Conservation (phyloP, 257 asterid genomes). For the Datura wrightii region DNA sequence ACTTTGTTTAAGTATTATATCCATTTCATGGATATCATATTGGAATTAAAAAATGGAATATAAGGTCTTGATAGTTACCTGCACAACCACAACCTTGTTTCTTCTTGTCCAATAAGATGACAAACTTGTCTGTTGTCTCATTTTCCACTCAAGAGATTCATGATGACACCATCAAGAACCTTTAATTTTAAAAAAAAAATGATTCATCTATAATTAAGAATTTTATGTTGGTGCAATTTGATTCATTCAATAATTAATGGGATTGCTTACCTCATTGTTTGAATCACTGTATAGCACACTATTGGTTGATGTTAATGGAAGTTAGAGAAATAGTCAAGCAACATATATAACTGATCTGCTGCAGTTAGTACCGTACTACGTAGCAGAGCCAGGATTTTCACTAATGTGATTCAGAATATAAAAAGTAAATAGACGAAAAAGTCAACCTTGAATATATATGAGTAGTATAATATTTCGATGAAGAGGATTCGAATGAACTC, state of each 20-base stretch:
- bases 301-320: conserved; percentile 15
- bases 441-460: not conserved
- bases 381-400: too few species aligned
- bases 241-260: conserved; percentile 36
- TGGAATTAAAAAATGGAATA: conserved; percentile 34
- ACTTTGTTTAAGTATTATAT: conserved; percentile 34
- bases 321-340: not conserved
- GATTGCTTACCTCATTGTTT: conserved; percentile 37
- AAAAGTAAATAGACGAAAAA: not conserved
- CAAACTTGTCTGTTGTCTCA: conserved; percentile 46
- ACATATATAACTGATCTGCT: not conserved
- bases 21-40: conserved; percentile 51
- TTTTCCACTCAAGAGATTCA: conserved; percentile 39
- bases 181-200: not conserved
- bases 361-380: too few species aligned
- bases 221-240: conserved; percentile 30
- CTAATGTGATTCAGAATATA: not conserved
- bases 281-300: conserved; percentile 25
- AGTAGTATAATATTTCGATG: too few species aligned
- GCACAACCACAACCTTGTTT: conserved; percentile 9
- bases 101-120: conserved; percentile 26
- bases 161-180: conserved; percentile 27
- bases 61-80: not conserved
- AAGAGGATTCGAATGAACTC: too few species aligned
- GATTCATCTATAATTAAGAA: not conserved